Conservation (phyloP, 176 grass and related monocot genomes). For the Urochloa ruziziensis region DNA sequence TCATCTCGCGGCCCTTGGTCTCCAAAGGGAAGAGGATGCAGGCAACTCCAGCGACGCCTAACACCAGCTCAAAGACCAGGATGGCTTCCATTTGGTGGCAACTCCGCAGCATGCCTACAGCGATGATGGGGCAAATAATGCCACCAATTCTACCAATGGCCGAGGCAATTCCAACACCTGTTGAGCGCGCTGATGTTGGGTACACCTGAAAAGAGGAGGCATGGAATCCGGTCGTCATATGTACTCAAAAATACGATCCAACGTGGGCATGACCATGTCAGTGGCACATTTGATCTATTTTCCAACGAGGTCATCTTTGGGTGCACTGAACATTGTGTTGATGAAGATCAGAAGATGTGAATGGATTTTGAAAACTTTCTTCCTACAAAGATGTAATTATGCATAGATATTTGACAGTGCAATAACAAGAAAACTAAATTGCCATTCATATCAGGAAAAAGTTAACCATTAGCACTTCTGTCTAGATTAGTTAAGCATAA, state of each 20-base stretch:
- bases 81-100: conserved; percentile 71
- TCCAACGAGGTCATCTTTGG: too few species aligned
- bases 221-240: not conserved
- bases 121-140: conserved; percentile 64
- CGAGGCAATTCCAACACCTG: conserved; percentile 55
- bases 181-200: conserved; percentile 63
- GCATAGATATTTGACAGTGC: not conserved
- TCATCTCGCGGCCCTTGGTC: conserved; percentile 56
- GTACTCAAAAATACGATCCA: too few species aligned
- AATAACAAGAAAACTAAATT: not conserved
- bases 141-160: conserved; percentile 75
- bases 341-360: too few species aligned
- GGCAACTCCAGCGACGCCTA: conserved; percentile 53
- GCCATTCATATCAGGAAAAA: not conserved
- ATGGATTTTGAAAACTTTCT: not conserved
- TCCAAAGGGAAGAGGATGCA: conserved; percentile 64
- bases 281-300: too few species aligned
- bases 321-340: too few species aligned
- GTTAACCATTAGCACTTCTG: too few species aligned
- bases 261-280: too few species aligned
- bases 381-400: not conserved
- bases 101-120: conserved; percentile 49
- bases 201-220: conserved; percentile 48
- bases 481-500: not conserved
- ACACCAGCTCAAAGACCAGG: conserved; percentile 58